Base-by-base conservation (phyloP, 176 grass and related monocot genomes). In the Zoysia japonica region DNA sequence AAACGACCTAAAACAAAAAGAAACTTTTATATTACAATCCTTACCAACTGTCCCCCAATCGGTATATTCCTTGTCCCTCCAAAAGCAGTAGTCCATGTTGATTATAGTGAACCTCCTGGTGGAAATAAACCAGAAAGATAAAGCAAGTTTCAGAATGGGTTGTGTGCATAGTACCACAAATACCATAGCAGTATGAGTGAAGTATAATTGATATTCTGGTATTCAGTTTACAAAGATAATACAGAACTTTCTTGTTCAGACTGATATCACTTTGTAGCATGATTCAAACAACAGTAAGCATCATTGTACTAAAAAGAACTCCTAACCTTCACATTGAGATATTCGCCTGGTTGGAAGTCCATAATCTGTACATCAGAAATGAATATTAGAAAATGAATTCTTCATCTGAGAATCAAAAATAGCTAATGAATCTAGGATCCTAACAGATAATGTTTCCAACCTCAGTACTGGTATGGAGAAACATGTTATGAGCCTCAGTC, bases 281-380 rank as follows among this genome's bases (percentile, higher is more conserved):
- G 47, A 20, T 78, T 67, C 46, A 35, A 15, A 39, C 48, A 35
- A 53, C 1, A 56, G 19, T 75, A 67, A 8, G 41, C 28, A 44
- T 54, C 28, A 57, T 79, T 20, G 15, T 75, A 0, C 0, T 28
- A 28, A 28, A 36, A 63, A 83, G 55, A 35, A 40, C 11, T 63
- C 37, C 42, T 68, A 78, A 78, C 95, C 95, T 98, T 94, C 61
- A 98, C 95, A 76, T 94, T 98, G 56, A 98, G 92, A 91, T 89
- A 98, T 87, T 98, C 96, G 48, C 96, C 96, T 43, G 96, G 92
- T 88, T 94, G 90, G 83, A 98, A 98, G 75, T 94, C 92, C 96
- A 98, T 94, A 81, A 98, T 98, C 96, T 94, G 89, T 41, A 92
- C 45, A 42, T 53, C 54, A 65, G 67, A 61, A 4, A 57, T 11